Base-by-base conservation (phyloP, 768 basidiomycete species). In the Pulveroboletus ravenelii region DNA sequence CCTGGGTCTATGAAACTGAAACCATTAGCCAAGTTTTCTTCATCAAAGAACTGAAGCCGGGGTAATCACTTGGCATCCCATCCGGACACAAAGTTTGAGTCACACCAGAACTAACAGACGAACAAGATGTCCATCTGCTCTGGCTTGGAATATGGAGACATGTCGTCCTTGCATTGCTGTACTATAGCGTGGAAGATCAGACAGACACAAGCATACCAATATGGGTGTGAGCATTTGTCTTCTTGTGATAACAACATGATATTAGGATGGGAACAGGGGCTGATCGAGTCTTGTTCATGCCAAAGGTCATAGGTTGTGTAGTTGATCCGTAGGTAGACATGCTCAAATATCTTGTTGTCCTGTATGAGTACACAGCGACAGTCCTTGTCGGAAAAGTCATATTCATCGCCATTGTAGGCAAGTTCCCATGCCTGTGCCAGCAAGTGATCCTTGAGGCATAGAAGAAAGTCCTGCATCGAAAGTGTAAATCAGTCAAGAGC, bases 1-100 rank as follows among this genome's bases (percentile, higher is more conserved):
- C 50, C 48, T 0, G 78, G 79, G 53, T 80, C 67, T 0, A 80
- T 23, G 41, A 81, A 80, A 0, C 77, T 70, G 48, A 78, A 80
- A 4, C 71, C 65, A 3, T 56, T 55, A 10, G 27, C 27, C 9
- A 45, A 32, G 18, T 67, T 64, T 0, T 61, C 44, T 5, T 54
- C 42, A 2, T 62, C 49, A 0, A 78, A 52, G 55, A 77, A 80
- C 0, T 67, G 66, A 6, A 81, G 34, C 2, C 62, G 59, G 6
- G 67, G 74, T 0, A 78, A 60, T 0, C 64, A 1, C 15, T 41
- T 41, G 5, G 40, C 25, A 15, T 41, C 52, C 52, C 68, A 66
- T 2, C 74, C 69, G 14, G 54, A 56, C 0, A 20, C 27, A 41
- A 48, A 60, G 4, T 36, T 48, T 0, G 43, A 53, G 32, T 76